A percentile compares a stretch with the other conserved stretches of the same genome.
phyloP scores from a whole-genome alignment of 192 early-diverging fungal species.

The Chytriomyces hyalinus region DNA sequence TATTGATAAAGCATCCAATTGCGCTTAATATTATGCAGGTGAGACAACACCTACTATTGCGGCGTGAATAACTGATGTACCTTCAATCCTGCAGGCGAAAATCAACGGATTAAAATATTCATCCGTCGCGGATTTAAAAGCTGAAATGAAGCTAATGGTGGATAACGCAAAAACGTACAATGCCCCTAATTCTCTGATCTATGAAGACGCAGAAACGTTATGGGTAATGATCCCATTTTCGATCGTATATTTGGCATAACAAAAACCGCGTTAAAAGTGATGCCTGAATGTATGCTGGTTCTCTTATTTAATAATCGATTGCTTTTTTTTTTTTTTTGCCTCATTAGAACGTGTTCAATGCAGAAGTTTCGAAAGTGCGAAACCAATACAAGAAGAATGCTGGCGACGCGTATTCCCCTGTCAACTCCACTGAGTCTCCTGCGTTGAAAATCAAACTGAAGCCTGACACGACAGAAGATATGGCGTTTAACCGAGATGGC shows the following conservation, averaged over 20 bases:
- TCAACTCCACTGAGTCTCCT: background rate
- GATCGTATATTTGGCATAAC: background rate
- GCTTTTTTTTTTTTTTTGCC: background rate
- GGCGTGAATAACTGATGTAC: background rate
- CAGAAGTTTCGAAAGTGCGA: slow-evolving; percentile 30
- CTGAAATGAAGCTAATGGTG: slow-evolving; percentile 85
- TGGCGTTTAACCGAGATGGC: slow-evolving; percentile 17
- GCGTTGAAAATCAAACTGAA: slow-evolving; percentile 12
- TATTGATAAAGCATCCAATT: slow-evolving; percentile 81
- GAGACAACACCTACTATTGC: background rate
- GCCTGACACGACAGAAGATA: background rate
- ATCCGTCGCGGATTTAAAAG: slow-evolving; percentile 71
- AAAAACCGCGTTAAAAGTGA: background rate
- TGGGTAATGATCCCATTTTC: slow-evolving; percentile 18
- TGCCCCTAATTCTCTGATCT: slow-evolving; percentile 75
- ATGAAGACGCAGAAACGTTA: slow-evolving; percentile 44
- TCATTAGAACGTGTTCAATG: slow-evolving; percentile 29
- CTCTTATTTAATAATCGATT: too few species aligned
- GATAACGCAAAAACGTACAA: slow-evolving; percentile 93
- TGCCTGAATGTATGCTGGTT: background rate
- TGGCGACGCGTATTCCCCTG: background rate
- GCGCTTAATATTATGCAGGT: slow-evolving; percentile 71
- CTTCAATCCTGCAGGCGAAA: slow-evolving; percentile 55
- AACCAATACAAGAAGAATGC: background rate
- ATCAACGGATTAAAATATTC: slow-evolving; percentile 69